phyloP scores from a whole-genome alignment of 1,139 yeast genomes.

The Meyerozyma sp. region DNA sequence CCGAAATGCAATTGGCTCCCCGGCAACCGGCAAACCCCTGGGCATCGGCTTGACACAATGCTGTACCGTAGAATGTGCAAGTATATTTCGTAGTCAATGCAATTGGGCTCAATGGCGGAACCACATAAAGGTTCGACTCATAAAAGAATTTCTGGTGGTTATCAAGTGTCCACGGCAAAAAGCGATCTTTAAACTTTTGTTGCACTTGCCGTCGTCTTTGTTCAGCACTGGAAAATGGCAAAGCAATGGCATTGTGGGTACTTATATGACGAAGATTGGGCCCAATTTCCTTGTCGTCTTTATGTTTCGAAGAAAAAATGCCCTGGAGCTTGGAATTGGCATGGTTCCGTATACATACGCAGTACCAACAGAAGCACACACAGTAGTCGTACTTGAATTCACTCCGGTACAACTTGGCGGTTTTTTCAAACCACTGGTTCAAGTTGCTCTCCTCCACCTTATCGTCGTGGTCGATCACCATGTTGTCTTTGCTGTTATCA shows the following conservation, averaged over 20 bases:
- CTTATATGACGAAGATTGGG: not conserved
- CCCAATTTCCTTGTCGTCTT: not conserved
- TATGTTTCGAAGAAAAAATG: not conserved
- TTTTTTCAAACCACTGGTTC: constrained; percentile 15
- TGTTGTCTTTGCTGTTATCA: constrained; percentile 5
- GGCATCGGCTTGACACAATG: not conserved
- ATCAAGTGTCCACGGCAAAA: not conserved
- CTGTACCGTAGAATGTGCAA: not conserved
- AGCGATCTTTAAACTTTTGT: not conserved
- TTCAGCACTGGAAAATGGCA: not conserved
- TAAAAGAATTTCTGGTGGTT: not conserved
- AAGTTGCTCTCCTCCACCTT: constrained; percentile 18
- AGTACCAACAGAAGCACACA: constrained; percentile 24
- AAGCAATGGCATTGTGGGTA: not conserved
- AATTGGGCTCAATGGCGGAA: not conserved
- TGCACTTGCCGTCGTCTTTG: not conserved
- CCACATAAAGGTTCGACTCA: not conserved
- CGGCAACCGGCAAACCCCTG: not conserved
- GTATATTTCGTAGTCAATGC: not conserved
- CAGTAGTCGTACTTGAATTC: constrained; percentile 18
- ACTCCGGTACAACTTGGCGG: constrained; percentile 15
- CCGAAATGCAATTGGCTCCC: not conserved
- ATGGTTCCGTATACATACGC: constrained; percentile 7
- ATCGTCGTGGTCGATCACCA: constrained; percentile 25
- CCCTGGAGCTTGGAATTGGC: not conserved